Percentiles rank a stretch among this genome's conserved stretches.
Conservation (phyloP, 2,329 filamentous ascomycete species). For the Fusarium anthophilum region DNA sequence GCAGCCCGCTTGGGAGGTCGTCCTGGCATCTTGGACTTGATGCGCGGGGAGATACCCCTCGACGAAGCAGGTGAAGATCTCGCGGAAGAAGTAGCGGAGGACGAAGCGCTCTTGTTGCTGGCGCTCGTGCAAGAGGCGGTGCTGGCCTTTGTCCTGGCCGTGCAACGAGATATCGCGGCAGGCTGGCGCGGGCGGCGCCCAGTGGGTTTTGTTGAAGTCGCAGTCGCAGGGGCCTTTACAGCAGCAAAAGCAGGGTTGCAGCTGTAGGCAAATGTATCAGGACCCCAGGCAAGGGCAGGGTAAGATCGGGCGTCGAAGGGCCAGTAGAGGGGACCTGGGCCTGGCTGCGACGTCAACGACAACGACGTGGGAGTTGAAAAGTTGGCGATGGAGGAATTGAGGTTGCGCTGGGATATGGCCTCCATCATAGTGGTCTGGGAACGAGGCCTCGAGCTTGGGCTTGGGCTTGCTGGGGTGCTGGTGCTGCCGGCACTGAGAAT, state of each 20-base stretch:
- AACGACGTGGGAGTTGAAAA: slow-evolving; percentile 23
- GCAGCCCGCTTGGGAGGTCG: slow-evolving; percentile 38
- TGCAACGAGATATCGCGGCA: slow-evolving; percentile 29
- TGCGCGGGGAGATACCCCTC: slow-evolving; percentile 31
- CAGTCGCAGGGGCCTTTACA: slow-evolving; percentile 29
- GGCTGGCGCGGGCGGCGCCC: slow-evolving; percentile 41
- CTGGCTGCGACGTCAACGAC: slow-evolving; percentile 20
- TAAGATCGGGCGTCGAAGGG: slow-evolving; percentile 30
- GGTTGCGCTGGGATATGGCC: slow-evolving; percentile 37
- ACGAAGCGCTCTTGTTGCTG: slow-evolving; percentile 15
- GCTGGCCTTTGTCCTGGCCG: slow-evolving; percentile 23
- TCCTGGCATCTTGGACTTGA: slow-evolving; percentile 37
- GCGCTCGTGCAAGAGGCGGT: slow-evolving; percentile 18
- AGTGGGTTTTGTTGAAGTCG: slow-evolving; percentile 27
- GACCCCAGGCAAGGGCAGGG: slow-evolving; percentile 33
- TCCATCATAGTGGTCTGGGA: slow-evolving; percentile 36
- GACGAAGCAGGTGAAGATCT: slow-evolving; percentile 27
- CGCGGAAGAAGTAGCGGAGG: slow-evolving; percentile 15
- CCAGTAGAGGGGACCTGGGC: slow-evolving; percentile 24
- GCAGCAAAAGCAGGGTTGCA: slow-evolving; percentile 14
- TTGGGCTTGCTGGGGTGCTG: neutral
- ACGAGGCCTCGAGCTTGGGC: slow-evolving; percentile 6
- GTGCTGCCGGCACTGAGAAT: slow-evolving; percentile 19
- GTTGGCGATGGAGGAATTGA: slow-evolving; percentile 41
- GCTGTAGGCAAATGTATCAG: slow-evolving; percentile 26